phyloP scores from a whole-genome alignment of 2,329 filamentous ascomycete species.

The Aureobasidium mangrovei region DNA sequence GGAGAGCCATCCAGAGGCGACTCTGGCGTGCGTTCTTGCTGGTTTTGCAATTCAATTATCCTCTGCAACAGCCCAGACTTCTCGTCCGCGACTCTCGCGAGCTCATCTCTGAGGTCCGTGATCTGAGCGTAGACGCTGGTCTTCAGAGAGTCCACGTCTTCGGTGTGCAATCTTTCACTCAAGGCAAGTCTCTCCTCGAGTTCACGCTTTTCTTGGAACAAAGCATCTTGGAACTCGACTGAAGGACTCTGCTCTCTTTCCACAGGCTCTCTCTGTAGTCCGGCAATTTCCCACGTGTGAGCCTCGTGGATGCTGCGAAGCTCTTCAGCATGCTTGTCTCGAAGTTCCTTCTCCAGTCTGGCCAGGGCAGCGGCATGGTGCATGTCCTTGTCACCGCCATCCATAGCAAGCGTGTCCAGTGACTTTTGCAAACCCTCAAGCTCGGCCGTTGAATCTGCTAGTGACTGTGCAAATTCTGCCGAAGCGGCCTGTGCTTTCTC shows the following conservation, averaged over 20 bases:
- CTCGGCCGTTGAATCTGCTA: conserved; percentile 5
- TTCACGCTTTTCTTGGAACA: not conserved
- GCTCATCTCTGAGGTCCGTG: not conserved
- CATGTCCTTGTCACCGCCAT: not conserved
- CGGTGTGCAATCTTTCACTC: not conserved
- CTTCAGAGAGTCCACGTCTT: not conserved
- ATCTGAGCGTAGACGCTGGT: not conserved
- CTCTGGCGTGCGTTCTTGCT: not conserved
- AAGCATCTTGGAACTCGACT: not conserved
- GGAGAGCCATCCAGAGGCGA: not conserved
- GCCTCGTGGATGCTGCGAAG: conserved; percentile 3
- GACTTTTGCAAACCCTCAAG: conserved; percentile 4
- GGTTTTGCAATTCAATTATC: not conserved
- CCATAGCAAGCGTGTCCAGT: not conserved
- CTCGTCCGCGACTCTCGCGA: not conserved
- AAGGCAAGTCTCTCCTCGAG: not conserved
- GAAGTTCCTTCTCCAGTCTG: not conserved
- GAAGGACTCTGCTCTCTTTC: not conserved
- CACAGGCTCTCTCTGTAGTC: not conserved
- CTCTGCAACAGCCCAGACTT: conserved; percentile 9
- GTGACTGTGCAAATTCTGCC: not conserved
- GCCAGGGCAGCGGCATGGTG: not conserved
- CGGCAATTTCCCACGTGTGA: conserved; percentile 2
- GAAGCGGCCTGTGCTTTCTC: conserved; percentile 4
- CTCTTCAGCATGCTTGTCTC: conserved; percentile 6